Conservation (phyloP, 108 stramenopile species). For the Fragilaria radians region DNA sequence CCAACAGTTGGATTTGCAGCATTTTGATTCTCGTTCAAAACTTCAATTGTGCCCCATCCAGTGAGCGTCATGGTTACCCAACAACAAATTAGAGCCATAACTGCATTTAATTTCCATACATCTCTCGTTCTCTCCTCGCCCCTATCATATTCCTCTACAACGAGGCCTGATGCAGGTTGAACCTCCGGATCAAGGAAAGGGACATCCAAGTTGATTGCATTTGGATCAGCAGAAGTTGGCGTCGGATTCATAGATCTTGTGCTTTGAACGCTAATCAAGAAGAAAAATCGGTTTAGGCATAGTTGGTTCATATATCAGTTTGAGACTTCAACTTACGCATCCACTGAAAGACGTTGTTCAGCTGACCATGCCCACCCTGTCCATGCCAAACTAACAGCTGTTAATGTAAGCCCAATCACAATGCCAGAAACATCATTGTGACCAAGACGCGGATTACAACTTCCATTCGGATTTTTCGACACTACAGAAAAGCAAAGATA, state of each 20-base stretch:
- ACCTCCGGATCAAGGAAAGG: slow-evolving; percentile 72
- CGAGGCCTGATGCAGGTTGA: slow-evolving; percentile 47
- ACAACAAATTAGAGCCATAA: slow-evolving; percentile 70
- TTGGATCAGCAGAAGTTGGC: neutral
- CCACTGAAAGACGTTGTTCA: slow-evolving; percentile 34
- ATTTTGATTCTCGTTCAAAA: slow-evolving; percentile 38
- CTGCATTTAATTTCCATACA: slow-evolving; percentile 88
- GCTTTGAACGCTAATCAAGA: slow-evolving; percentile 6
- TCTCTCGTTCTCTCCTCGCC: neutral
- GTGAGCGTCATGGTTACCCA: slow-evolving; percentile 91
- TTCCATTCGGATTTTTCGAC: slow-evolving; percentile 63
- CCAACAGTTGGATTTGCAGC: slow-evolving; percentile 83
- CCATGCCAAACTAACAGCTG: slow-evolving; percentile 79
- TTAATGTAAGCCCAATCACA: slow-evolving; percentile 65
- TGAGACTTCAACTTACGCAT: slow-evolving; percentile 5
- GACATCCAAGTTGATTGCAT: slow-evolving; percentile 49
- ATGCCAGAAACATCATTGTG: slow-evolving; percentile 68
- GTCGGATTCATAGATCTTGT: slow-evolving; percentile 25
- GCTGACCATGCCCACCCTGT: slow-evolving; percentile 69
- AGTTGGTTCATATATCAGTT: slow-evolving; percentile 11
- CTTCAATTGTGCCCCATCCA: slow-evolving; percentile 82
- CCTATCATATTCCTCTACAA: slow-evolving; percentile 25
- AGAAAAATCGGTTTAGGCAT: neutral
- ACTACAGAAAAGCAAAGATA: slow-evolving; percentile 86
- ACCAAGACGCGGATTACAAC: slow-evolving; percentile 81